Evolutionary conservation across 352 stramenopile genomes (phyloP).

Genomic region (Globisporangium perplexum): DNA sequence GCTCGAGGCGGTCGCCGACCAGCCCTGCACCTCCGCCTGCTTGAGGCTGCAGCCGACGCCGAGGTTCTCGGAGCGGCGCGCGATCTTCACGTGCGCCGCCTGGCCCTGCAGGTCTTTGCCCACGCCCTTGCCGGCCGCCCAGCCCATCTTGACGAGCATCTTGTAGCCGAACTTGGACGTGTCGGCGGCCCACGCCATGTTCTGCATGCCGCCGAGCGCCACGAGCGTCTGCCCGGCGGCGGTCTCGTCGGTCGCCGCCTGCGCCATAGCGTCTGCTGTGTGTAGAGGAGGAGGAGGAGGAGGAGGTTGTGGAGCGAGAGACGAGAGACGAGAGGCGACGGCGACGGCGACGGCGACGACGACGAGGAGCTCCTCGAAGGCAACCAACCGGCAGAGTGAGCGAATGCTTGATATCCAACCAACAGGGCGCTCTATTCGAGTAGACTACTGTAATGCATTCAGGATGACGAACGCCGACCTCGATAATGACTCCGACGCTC

Average conservation of each 20-base stretch:
- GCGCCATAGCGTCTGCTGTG: conserved; percentile 3
- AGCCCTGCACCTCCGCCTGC: conserved; percentile 84
- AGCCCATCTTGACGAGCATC: conserved; percentile 97
- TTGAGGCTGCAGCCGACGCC: conserved; percentile 90
- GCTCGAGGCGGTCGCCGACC: conserved; percentile 68
- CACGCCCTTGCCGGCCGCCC: conserved; percentile 90
- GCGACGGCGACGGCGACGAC: neutral
- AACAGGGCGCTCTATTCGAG: neutral
- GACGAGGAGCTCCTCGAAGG: too few species aligned
- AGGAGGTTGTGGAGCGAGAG: neutral
- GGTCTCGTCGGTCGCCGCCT: conserved; percentile 2
- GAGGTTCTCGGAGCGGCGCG: conserved; percentile 83
- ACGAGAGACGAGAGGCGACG: too few species aligned
- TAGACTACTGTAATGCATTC: too few species aligned
- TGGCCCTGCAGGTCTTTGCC: conserved; percentile 91
- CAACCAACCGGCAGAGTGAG: neutral
- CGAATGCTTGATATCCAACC: neutral
- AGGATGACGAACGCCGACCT: too few species aligned
- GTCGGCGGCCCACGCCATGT: conserved; percentile 86
- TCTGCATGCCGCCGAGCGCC: conserved; percentile 78
- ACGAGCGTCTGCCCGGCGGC: conserved; percentile 44
- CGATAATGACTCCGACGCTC: too few species aligned
- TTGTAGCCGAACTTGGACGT: conserved; percentile 93
- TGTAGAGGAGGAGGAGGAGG: neutral
- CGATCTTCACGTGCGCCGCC: conserved; percentile 83